Percentiles rank a stretch among this genome's conserved stretches.
These are phyloP conservation scores for Salix viminalis DNA, from an alignment of 345 rosid genomes.

Conservation along the genomic window DNA sequence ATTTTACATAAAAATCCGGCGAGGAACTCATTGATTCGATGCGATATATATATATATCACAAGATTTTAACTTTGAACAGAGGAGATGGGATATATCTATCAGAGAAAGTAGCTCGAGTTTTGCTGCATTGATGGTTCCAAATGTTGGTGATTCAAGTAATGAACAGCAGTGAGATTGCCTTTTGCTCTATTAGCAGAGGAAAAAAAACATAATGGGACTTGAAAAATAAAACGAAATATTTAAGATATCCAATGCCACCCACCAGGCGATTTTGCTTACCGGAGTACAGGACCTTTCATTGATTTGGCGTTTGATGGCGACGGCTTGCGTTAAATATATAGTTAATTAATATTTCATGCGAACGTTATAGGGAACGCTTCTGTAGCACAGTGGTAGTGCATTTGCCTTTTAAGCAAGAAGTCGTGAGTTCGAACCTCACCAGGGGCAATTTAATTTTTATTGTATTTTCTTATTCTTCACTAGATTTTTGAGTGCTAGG, in stretches of 20 bases:
- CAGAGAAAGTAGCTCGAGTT: too few relatives aligned
- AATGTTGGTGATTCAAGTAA: too few relatives aligned
- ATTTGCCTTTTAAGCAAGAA: constrained; percentile 10
- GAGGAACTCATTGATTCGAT: neutral
- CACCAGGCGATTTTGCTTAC: too few relatives aligned
- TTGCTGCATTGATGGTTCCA: too few relatives aligned
- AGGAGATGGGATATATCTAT: too few relatives aligned
- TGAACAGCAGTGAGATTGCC: too few relatives aligned
- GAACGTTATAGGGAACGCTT: fast-evolving
- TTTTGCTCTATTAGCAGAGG: too few relatives aligned
- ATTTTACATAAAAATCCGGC: neutral
- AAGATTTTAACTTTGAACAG: too few relatives aligned
- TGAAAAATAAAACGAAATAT: neutral
- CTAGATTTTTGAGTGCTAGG: too few relatives aligned
- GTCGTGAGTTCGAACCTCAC: constrained; percentile 27
- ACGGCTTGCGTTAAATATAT: fast-evolving
- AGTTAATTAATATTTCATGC: fast-evolving
- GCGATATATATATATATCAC: neutral
- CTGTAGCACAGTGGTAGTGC: constrained; percentile 27
- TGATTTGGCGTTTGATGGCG: too few relatives aligned
- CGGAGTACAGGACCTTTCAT: too few relatives aligned
- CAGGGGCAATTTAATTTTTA: neutral
- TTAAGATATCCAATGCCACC: too few relatives aligned
- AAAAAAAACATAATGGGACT: neutral
- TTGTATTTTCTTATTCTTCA: neutral